Base-by-base conservation (phyloP, 2,329 filamentous ascomycete species). In the Penicillium corylophilum region DNA sequence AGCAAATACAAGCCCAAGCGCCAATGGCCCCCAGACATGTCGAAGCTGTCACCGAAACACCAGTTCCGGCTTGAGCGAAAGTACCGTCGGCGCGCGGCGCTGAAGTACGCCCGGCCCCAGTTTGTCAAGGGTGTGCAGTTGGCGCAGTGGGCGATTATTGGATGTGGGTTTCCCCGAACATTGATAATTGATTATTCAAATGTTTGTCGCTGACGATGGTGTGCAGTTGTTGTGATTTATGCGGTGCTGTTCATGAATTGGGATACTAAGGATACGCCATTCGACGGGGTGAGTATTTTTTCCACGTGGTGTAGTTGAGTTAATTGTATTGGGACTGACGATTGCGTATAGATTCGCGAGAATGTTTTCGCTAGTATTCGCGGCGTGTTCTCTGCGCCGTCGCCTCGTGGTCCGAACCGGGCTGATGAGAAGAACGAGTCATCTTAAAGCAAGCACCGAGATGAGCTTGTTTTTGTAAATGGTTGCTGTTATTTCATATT, bases 61-160 rank as follows among this genome's bases (percentile, higher is more conserved):
- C 82, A 87, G 64, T 86, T 87, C 72, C 78, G 81, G n/a, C 79
- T 87, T 43, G 84, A 88, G 70, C 80, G 83, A 53, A 82, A 83
- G 55, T 88, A 85, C 70, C 77, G 84, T 31, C 76, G 84, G 46
- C 78, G 84, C 47, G 74, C 80, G 45, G 81, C 81, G 66, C 71
- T 85, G 57, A 86, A 85, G 66, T 85, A 79, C 67, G 79, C 80
- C 12, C 72, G 82, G 22, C 83, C 83, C 3, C 71, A 71, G 53
- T 85, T 82, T 78, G 79, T 76, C 15, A 84, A 83, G 62, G 76
- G 70, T 59, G 78, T 80, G 16, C 83, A 80, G 60, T 66, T 87
- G 59, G 74, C 77, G 20, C 82, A 85, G 64, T 85, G 78, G 74
- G 74, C 71, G 2, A 67, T 74, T 50, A 80, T 79, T 65, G 74